Base-by-base conservation (phyloP, 2,329 filamentous ascomycete genomes). In the Cytospora piceae region DNA sequence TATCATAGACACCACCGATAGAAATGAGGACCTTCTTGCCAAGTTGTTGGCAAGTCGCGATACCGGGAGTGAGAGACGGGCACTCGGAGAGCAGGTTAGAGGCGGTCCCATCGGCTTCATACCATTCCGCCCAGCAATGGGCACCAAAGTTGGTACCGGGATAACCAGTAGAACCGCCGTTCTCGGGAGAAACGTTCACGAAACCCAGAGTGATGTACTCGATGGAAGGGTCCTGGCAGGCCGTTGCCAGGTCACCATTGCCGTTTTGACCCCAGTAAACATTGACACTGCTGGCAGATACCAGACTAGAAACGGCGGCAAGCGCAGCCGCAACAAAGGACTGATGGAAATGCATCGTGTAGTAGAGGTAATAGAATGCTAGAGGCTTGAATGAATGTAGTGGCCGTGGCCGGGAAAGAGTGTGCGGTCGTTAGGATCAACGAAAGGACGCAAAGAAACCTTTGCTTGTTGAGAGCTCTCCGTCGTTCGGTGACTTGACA, bases 11-110 rank as follows among this genome's bases (percentile, higher is more conserved):
- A 51, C 88, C 87, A 54, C 88, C 88, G 56, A 90, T 81, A 15
- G 87, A 90, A 31, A 90, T 79, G 52, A 90, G 75, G 61, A 90
- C 83, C 68, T 87, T 89, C 77, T 89, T 90, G 63, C 83, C 82
- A 42, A 66, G 64, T 64, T 83, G 75, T 73, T 89, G 86, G 74
- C 87, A 90, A 32, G 78, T 71, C 54, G 73, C 68, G 62, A 79
- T 74, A 42, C 77, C 77, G 22, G 70, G 69, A 20, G 73, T 72
- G 59, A 79, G 75, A 58, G 66, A 66, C 20, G 71, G 73, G 68
- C 78, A 80, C 22, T 70, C 64, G 42, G 64, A 70, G 0, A 78
- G 73, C 34, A 80, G 74, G 32, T 70, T 66, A 14, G 78, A 77
- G 27, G 69, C 61, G 22, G 66, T 29, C 54, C 66, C 69, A 17